These are phyloP conservation scores for Hymenochaete sp. DNA, from an alignment of 1,284 basidiomycete genomes.

Conservation along the genomic window DNA sequence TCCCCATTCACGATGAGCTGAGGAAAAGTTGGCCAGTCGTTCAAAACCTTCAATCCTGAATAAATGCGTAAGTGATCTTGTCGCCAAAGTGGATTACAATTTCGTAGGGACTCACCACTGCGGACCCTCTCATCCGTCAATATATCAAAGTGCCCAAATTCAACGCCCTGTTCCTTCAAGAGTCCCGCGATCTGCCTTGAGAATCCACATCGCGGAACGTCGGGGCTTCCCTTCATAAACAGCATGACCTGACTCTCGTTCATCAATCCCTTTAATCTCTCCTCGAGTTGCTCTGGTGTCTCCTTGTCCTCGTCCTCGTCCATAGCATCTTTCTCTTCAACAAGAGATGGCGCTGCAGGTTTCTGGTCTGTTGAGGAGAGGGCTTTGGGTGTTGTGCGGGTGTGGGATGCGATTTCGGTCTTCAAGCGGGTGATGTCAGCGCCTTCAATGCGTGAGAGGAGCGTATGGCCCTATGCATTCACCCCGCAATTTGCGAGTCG, in stretches of 20 bases:
- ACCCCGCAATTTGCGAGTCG: too few relatives aligned
- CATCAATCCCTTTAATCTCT: slow-evolving; percentile 63
- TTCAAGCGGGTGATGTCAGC: slow-evolving; percentile 73
- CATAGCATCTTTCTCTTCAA: slow-evolving; percentile 15
- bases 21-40: slow-evolving; percentile 63
- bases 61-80: background rate
- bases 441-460: slow-evolving; percentile 76
- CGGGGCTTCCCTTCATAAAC: slow-evolving; percentile 96
- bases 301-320: slow-evolving; percentile 35
- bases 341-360: slow-evolving; percentile 26
- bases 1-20: slow-evolving; percentile 62
- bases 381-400: slow-evolving; percentile 33
- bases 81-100: background rate
- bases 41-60: slow-evolving; percentile 47
- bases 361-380: slow-evolving; percentile 31
- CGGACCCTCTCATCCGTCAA: slow-evolving; percentile 63
- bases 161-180: slow-evolving; percentile 50
- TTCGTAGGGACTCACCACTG: slow-evolving; percentile 33
- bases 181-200: slow-evolving; percentile 63
- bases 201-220: slow-evolving; percentile 81
- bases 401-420: slow-evolving; percentile 53
- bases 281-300: slow-evolving; percentile 55
- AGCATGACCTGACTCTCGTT: slow-evolving; percentile 71
- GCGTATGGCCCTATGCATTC: slow-evolving; percentile 84
- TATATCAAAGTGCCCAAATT: slow-evolving; percentile 70